A percentile compares a stretch with the other conserved stretches of the same genome.
These are phyloP conservation scores for Lophiotrema nucula DNA, from an alignment of 495 filamentous ascomycete species.

Conservation along the genomic window DNA sequence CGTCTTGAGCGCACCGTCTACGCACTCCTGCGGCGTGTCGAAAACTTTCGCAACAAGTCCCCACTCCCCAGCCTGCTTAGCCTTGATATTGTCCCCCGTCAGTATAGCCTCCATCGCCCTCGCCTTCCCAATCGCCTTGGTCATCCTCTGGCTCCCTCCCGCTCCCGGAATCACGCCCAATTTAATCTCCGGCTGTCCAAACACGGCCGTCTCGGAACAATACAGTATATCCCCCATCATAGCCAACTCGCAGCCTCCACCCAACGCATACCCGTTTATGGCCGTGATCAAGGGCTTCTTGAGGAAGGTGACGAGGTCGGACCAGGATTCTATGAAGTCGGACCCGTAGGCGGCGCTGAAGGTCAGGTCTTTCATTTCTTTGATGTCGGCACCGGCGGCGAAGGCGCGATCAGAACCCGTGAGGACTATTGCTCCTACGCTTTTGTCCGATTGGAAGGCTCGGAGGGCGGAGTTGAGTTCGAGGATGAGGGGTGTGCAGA, in stretches of 20 bases:
- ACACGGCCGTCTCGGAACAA: conserved; percentile 76
- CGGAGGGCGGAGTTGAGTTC: conserved; percentile 84
- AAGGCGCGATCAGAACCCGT: conserved; percentile 88
- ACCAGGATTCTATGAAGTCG: conserved; percentile 95
- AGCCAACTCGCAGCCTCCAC: conserved; percentile 95
- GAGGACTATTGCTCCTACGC: conserved; percentile 74
- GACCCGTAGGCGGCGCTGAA: conserved; percentile 79
- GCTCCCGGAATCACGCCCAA: conserved; percentile 90
- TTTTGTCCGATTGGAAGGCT: conserved; percentile 66
- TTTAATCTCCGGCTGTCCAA: conserved; percentile 96
- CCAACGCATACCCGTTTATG: conserved; percentile 89
- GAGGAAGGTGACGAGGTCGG: conserved; percentile 70
- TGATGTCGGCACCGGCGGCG: conserved; percentile 96
- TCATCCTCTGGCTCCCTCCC: conserved; percentile 87
- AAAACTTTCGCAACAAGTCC: conserved; percentile 83
- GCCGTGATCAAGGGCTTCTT: conserved; percentile 93
- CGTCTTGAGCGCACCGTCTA: conserved; percentile 73
- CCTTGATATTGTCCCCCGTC: conserved; percentile 78
- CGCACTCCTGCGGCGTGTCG: conserved; percentile 74
- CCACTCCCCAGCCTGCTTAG: conserved; percentile 82
- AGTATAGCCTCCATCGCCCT: conserved; percentile 93
- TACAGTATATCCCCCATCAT: conserved; percentile 96
- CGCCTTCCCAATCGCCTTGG: conserved; percentile 80
- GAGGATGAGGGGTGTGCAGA: conserved; percentile 79
- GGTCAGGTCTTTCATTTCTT: conserved; percentile 91